A percentile compares a stretch with the other conserved stretches of the same genome.
These are phyloP conservation scores for Sporothrix euskadiensis DNA, from an alignment of 2,329 filamentous ascomycete genomes.

Conservation along the genomic window DNA sequence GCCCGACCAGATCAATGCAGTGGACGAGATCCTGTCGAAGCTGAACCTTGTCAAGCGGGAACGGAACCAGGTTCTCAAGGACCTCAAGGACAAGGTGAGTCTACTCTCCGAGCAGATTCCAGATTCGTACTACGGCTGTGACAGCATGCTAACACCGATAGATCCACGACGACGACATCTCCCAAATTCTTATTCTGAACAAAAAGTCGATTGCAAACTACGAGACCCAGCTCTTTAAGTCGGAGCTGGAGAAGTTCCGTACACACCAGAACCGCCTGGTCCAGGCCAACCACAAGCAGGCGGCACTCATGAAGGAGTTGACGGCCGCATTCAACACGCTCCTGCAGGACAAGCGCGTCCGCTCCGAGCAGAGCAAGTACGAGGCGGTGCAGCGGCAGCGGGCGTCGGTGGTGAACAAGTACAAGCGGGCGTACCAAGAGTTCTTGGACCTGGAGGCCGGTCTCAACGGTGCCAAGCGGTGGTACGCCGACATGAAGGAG, in stretches of 20 bases:
- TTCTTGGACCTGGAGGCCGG: slow-evolving; percentile 88
- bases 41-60: slow-evolving; percentile 91
- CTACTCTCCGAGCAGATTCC: not conserved
- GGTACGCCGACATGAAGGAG: slow-evolving; percentile 95
- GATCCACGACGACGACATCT: slow-evolving; percentile 96
- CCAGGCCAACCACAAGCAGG: slow-evolving; percentile 94
- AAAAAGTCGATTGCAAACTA: slow-evolving; percentile 94
- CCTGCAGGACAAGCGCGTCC: slow-evolving; percentile 89
- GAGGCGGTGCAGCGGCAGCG: slow-evolving; percentile 83
- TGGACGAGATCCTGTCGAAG: slow-evolving; percentile 89
- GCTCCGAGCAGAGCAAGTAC: slow-evolving; percentile 93
- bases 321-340: slow-evolving; percentile 83
- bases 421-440: slow-evolving; percentile 88
- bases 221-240: slow-evolving; percentile 88
- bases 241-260: slow-evolving; percentile 95
- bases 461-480: slow-evolving; percentile 81
- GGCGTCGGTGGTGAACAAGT: slow-evolving; percentile 77
- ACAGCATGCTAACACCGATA: slow-evolving; percentile 41
- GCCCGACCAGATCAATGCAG: slow-evolving; percentile 80
- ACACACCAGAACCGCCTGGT: slow-evolving; percentile 88
- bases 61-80: slow-evolving; percentile 86
- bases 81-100: slow-evolving; percentile 92
- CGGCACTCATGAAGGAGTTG: slow-evolving; percentile 90
- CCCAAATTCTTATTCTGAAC: slow-evolving; percentile 93
- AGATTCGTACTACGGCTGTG: not conserved